Base-by-base conservation (phyloP, 495 filamentous ascomycete genomes). In the Aspergillus heteromorphus region DNA sequence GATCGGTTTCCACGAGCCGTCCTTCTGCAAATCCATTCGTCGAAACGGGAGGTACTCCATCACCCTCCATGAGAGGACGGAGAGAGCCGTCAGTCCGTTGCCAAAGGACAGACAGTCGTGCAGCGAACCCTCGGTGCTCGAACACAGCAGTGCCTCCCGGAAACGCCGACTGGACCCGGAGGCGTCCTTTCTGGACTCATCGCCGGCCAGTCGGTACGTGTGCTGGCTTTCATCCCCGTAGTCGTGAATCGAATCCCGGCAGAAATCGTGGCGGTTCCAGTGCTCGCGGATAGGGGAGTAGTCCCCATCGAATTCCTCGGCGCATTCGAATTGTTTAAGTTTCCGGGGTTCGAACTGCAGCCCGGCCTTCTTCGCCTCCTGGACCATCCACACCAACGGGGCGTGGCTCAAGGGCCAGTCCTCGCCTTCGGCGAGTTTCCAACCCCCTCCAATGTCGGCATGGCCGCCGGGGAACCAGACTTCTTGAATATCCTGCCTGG, bases 21-120 rank as follows among this genome's bases (percentile, higher is more conserved):
- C 85, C 2, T 74, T 51, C 47, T 82, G 79, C 17, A 93, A 64
- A 62, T 92, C 89, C 87, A 95, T 90, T 8, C 90, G 80, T 1
- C 88, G 81, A 72, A 93, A 92, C 0, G 90, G 89, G 13, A 95
- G 72, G 61, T 85, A 91, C 62, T 95, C 88, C 88, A 93, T 92
- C 27, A 91, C 68, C 19, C 83, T 85, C 91, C 91, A 93, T 0
- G 79, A 79, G 1, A 90, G 51, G 1, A 91, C 87, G 0, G 84
- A 83, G 1, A 68, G 38, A 18, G 64, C 54, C 1, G 77, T 62
- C 1, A 90, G 69, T 0, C 89, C 88, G 18, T 85, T 83, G 9
- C 77, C 72, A 62, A 84, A 91, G 41, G 77, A 66, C 5, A 93
- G 74, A 19, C 86, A 89, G 64, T 93, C 91, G 60, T 95, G 91